A percentile compares a stretch with the other conserved stretches of the same genome.
Conservation (phyloP, 73 alveolate genomes). For the Paramecium sexaurelia region DNA sequence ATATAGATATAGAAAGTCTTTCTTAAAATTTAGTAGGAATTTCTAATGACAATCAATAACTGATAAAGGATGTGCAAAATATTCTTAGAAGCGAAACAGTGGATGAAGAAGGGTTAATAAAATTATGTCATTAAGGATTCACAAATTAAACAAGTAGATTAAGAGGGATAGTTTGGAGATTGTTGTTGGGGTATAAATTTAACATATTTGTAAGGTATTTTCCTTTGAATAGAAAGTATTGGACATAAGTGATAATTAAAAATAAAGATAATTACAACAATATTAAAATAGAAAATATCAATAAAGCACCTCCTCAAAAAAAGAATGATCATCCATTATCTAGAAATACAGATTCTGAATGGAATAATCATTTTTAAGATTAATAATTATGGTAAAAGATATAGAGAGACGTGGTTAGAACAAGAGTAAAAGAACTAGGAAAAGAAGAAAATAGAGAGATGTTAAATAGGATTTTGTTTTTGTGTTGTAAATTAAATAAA, state of each 20-base stretch:
- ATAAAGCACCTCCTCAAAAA: not conserved
- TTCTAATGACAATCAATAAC: not conserved
- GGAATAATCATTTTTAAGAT: constrained; percentile 47
- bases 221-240: not conserved
- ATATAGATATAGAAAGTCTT: not conserved
- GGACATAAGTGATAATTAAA: not conserved
- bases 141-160: not conserved
- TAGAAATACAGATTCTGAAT: constrained; percentile 18
- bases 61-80: not conserved
- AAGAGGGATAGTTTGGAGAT: constrained; percentile 44
- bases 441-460: not conserved
- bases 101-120: not conserved
- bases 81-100: not conserved
- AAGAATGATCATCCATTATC: constrained; percentile 42
- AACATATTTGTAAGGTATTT: not conserved
- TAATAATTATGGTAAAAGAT: not conserved
- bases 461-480: not conserved
- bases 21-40: not conserved
- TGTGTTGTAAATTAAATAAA: constrained; percentile 43
- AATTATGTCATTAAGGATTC: not conserved
- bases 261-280: constrained; percentile 3
- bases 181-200: not conserved
- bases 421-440: not conserved
- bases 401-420: constrained; percentile 7
- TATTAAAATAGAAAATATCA: not conserved